Evolutionary conservation across 73 alveolate genomes (phyloP), one percentile per base, ranked within the genome.

Genomic region (Paramecium sexaurelia): DNA sequence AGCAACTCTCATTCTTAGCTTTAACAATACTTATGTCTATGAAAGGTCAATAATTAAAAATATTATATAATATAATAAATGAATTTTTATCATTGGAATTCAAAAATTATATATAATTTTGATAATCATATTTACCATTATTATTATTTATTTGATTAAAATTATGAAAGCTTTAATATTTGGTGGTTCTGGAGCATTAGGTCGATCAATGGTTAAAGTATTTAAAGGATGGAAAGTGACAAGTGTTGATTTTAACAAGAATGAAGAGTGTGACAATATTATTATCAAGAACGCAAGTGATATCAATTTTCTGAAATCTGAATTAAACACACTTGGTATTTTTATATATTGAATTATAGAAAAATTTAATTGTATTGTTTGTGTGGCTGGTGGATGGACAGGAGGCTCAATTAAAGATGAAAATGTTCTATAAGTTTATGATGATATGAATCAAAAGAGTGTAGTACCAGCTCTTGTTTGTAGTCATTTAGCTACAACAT

Each of bases 361-460:
- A 17, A 66, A 91, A 91, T 92, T 32, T 71, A 86, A 86, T 56
- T 83, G 97, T 17, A 87, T 96, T 1, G 33, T 96, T 9, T 94
- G 97, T 36, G 96, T 94, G 8, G 99, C 99, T 33, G 99, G 99
- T 17, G 99, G 99, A 15, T 96, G 95, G 94, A 93, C 71, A 26
- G 94, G 96, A 1, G 98, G 98, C 1, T 57, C 94, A 2, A 88
- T 93, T n/a, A 92, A 90, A 55, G 96, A 96, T 29, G 73, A 51
- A 13, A 95, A 95, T 7, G 66, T 96, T 1, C 84, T 96, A 47
- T 91, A 87, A 35, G 82, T 85, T 17, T 92, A 83, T 37, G 92
- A 87, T 56, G 84, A 83, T 17, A 71, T 95, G 93, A 92, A 94
- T 71, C 41, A 56, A 36, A 87, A 78, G 86, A 82, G 91, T 55